Conservation (phyloP, 768 basidiomycete genomes). For the Xerocomellus intermedius region DNA sequence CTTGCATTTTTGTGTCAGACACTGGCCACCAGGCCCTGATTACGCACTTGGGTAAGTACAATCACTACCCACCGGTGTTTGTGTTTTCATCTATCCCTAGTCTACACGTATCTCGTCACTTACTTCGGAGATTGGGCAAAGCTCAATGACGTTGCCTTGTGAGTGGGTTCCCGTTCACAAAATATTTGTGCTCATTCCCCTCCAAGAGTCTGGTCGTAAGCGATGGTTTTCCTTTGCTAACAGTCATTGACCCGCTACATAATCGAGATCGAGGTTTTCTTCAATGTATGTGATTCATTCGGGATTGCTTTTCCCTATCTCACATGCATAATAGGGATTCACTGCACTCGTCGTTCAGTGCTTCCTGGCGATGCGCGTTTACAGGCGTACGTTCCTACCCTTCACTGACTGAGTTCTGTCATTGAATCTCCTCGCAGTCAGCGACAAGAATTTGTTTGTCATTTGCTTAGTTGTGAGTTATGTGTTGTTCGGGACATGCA, state of each 20-base stretch:
- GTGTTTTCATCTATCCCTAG: no score
- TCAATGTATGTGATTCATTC: background rate
- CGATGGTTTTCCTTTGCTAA: background rate
- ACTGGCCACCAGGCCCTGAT: conserved; percentile 55
- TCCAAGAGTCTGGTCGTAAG: background rate
- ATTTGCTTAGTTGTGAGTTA: conserved; percentile 33
- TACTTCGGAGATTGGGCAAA: no score
- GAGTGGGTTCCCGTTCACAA: no score
- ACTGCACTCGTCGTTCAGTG: conserved; percentile 55
- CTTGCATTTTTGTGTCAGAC: conserved; percentile 48
- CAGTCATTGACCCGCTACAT: no score
- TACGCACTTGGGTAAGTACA: conserved; percentile 44
- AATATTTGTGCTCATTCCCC: background rate
- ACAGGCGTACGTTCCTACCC: no score
- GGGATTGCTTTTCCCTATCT: background rate
- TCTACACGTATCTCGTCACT: no score
- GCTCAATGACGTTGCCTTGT: no score
- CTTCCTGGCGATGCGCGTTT: no score
- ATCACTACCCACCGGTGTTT: no score
- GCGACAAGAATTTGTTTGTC: conserved; percentile 43
- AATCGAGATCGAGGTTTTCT: no score
- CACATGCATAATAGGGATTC: conserved; percentile 27
- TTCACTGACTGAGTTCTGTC: no score
- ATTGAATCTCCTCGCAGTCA: conserved; percentile 49
- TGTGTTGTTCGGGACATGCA: background rate